A percentile compares a stretch with the other conserved stretches of the same genome.
phyloP scores from a whole-genome alignment of 352 stramenopile species.

The Phytopythium oedochilum region DNA sequence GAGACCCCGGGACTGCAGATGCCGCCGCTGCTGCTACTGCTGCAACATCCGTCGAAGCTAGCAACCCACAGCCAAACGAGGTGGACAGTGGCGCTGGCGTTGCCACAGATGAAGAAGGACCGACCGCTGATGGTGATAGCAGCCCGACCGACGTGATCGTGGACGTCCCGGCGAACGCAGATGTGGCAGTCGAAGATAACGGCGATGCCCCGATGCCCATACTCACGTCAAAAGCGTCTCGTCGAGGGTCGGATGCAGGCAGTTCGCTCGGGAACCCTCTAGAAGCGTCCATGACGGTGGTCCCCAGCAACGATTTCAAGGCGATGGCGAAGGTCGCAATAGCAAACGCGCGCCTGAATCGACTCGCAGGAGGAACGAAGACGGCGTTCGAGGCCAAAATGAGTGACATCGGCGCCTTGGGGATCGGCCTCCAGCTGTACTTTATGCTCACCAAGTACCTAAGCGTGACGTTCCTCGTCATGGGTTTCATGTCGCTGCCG shows the following conservation, averaged over 20 bases:
- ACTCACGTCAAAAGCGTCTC: not conserved
- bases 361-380: conserved; percentile 31
- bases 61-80: not conserved
- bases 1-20: too few relatives aligned
- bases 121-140: not conserved
- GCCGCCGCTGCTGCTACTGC: too few relatives aligned
- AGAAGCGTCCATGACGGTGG: not conserved
- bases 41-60: too few relatives aligned
- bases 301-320: conserved; percentile 10
- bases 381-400: conserved; percentile 57
- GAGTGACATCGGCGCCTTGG: conserved; percentile 68
- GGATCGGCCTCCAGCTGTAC: conserved; percentile 82
- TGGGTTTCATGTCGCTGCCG: conserved; percentile 66
- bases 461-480: conserved; percentile 51
- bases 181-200: not conserved
- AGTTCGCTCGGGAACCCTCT: conserved; percentile 9
- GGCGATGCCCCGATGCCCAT: not conserved
- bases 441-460: conserved; percentile 85
- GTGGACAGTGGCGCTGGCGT: not conserved
- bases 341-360: conserved; percentile 20
- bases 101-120: not conserved
- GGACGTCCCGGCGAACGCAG: not conserved
- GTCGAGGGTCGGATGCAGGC: not conserved
- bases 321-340: conserved; percentile 17
- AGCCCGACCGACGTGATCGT: not conserved